Base-by-base conservation (phyloP, 306 rosid species). In the Casuarina glauca region DNA sequence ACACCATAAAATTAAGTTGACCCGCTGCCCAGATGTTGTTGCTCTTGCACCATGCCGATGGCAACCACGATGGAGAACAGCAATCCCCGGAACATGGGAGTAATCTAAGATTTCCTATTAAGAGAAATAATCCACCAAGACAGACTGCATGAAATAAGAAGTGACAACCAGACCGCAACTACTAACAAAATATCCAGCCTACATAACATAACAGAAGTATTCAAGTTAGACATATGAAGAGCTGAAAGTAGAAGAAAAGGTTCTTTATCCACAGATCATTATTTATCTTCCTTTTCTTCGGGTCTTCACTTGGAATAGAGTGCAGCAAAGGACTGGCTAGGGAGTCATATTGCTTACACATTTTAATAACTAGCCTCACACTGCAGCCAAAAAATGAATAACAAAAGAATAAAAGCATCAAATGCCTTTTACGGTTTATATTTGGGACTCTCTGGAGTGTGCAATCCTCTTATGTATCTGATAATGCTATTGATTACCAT, bases 11-110 rank as follows among this genome's bases (percentile, higher is more conserved):
- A 96, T 81, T 84, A 96, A 90, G 83, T 93, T 95, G 78, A 88
- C 80, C 32, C 96, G 88, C 54, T 72, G 76, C 70, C 99, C 97
- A 19, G 90, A 86, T 79, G 90, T 85, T 82, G 97, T 93, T 63
- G 98, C 91, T 85, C 92, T 87, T 73, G 96, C 97, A 42, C 96
- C 98, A 83, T 96, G 99, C 67, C 98, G 93, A 74, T 93, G 91
- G 60, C 93, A 96, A 84, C 99, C 99, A 67, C 84, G 66, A 83
- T 96, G 99, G 82, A 96, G 93, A 85, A 96, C 83, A 26, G 96
- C 98, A n/a, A 3, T 86, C 41, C 98, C 98, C 13, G 89, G 98
- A 84, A 88, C 86, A 81, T 96, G 99, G 72, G 75, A 26, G 78
- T 87, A 90, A 79, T 93, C 90, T 11, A 86, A 93, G 77, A 86